Conservation (phyloP, 2,329 filamentous ascomycete genomes). For the Alternaria metachromatica region DNA sequence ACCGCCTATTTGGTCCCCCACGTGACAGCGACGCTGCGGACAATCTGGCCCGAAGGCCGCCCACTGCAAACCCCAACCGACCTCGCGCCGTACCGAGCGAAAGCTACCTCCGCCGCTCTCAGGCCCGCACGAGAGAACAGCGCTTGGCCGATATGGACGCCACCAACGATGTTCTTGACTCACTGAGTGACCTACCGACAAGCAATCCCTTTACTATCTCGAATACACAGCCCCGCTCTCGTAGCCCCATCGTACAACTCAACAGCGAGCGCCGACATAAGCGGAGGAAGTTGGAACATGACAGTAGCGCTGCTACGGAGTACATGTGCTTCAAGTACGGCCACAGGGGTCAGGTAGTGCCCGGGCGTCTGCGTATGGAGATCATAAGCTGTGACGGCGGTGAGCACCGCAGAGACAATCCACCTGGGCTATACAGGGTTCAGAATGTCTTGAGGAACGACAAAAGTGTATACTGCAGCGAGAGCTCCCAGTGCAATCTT, state of each 20-base stretch:
- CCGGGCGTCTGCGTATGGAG: conserved; percentile 83
- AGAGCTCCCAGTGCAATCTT: conserved; percentile 86
- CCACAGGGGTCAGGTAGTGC: conserved; percentile 83
- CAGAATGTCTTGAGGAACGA: conserved; percentile 88
- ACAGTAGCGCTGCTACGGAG: conserved; percentile 26
- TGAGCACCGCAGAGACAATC: conserved; percentile 64
- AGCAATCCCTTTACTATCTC: conserved; percentile 20
- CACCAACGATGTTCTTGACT: conserved; percentile 27
- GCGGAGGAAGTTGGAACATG: conserved; percentile 51
- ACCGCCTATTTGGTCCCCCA: conserved; percentile 29
- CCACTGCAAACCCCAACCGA: conserved; percentile 33
- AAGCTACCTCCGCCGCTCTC: conserved; percentile 44
- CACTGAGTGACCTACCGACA: conserved; percentile 30
- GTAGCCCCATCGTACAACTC: conserved; percentile 31
- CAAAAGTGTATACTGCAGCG: conserved; percentile 86
- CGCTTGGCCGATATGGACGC: conserved; percentile 32
- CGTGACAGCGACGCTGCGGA: conserved; percentile 25
- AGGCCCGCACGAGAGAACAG: conserved; percentile 38
- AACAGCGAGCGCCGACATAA: conserved; percentile 36
- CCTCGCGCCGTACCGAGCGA: conserved; percentile 45
- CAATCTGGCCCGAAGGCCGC: conserved; percentile 19
- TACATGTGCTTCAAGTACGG: conserved; percentile 73
- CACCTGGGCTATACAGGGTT: conserved; percentile 52
- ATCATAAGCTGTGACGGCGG: conserved; percentile 90
- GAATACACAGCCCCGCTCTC: conserved; percentile 20